Conservation (phyloP, 2,329 filamentous ascomycete species). For the Xylariaceae sp. region DNA sequence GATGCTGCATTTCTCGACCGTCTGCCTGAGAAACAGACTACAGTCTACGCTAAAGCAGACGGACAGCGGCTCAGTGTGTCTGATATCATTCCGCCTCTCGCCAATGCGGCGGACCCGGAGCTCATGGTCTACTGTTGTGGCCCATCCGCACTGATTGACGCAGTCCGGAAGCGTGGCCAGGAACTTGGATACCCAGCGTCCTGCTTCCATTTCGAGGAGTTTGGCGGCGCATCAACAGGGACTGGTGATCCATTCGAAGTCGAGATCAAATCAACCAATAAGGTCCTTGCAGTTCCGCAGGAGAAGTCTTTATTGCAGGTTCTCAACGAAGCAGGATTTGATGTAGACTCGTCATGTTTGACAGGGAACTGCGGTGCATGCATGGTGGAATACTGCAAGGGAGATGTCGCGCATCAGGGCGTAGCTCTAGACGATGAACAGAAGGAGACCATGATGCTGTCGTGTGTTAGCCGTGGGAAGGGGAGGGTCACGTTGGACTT, state of each 20-base stretch:
- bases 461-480: constrained; percentile 31
- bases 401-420: constrained; percentile 27
- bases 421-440: constrained; percentile 28
- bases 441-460: constrained; percentile 26
- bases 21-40: constrained; percentile 22
- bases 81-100: constrained; percentile 36
- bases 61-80: constrained; percentile 21
- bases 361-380: constrained; percentile 31
- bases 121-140: constrained; percentile 33
- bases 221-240: constrained; percentile 23
- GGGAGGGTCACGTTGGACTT: constrained; percentile 24
- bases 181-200: constrained; percentile 24
- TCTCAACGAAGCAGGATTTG: constrained; percentile 31
- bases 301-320: constrained; percentile 31
- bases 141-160: constrained; percentile 22
- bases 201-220: constrained; percentile 28
- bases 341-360: constrained; percentile 30
- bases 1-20: constrained; percentile 28
- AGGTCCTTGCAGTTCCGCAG: constrained; percentile 23
- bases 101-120: constrained; percentile 17
- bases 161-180: constrained; percentile 16
- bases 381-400: constrained; percentile 28
- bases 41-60: constrained; percentile 26
- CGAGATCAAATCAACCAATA: constrained; percentile 22
- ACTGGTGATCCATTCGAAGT: constrained; percentile 31